Evolutionary conservation across 2,329 filamentous ascomycete species (phyloP).

Genomic region (Parastagonospora nodorum): DNA sequence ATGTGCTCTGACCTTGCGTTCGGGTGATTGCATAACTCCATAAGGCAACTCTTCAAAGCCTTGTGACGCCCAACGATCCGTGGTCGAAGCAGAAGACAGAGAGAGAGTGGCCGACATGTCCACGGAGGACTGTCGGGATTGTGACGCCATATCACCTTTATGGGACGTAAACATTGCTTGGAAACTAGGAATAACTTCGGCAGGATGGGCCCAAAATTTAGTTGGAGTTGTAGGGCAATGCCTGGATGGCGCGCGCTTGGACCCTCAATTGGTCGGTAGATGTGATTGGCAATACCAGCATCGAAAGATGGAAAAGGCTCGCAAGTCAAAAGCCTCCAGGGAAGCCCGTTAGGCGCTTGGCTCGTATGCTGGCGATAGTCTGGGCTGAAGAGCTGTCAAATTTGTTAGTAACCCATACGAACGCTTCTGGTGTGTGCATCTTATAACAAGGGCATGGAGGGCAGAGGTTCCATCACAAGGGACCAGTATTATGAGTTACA

Average conservation of each 20-base stretch:
- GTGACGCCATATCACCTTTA: constrained; percentile 36
- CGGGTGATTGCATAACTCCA: constrained; percentile 37
- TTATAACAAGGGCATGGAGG: constrained; percentile 4
- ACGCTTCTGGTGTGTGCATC: constrained; percentile 1
- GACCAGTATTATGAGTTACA: constrained; percentile 14
- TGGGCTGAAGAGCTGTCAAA: constrained; percentile 19
- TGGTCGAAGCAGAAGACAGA: constrained; percentile 24
- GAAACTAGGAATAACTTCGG: constrained; percentile 11
- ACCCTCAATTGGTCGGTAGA: constrained; percentile 34
- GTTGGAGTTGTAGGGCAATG: constrained; percentile 29
- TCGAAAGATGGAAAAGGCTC: constrained; percentile 21
- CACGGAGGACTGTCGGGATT: constrained; percentile 41
- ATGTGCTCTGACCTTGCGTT: constrained; percentile 28
- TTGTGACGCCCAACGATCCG: constrained; percentile 34
- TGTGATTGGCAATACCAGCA: constrained; percentile 29
- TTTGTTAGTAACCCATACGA: constrained; percentile 32
- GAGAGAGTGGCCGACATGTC: constrained; percentile 34
- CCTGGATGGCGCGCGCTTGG: constrained; percentile 26
- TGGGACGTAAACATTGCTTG: constrained; percentile 45
- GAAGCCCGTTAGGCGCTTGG: constrained; percentile 30
- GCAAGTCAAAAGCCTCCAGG: constrained; percentile 22
- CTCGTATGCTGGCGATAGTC: constrained; percentile 18
- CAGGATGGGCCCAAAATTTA: constrained; percentile 12
- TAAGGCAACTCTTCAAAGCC: constrained; percentile 28
- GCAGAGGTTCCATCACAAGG: neutral